phyloP scores from a whole-genome alignment of 2,329 filamentous ascomycete species.

The Neocucurbitaria cava region DNA sequence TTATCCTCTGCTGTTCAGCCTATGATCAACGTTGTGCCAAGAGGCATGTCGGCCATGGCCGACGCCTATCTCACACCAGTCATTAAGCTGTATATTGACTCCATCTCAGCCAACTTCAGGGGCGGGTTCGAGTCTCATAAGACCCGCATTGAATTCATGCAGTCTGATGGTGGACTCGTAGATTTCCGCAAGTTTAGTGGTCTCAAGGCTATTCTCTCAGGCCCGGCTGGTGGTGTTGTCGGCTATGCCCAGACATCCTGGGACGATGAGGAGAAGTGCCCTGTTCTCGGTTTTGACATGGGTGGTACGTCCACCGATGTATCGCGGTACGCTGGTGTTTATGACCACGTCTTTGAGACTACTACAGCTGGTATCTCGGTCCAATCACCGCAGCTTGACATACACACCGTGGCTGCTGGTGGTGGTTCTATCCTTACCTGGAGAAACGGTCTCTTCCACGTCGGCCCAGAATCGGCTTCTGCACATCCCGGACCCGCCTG shows the following conservation, averaged over 20 bases:
- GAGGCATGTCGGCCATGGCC: slow-evolving; percentile 31
- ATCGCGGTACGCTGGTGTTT: slow-evolving; percentile 78
- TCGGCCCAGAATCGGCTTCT: slow-evolving; percentile 83
- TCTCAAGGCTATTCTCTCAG: slow-evolving; percentile 79
- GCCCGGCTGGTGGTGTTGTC: slow-evolving; percentile 85
- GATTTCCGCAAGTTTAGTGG: slow-evolving; percentile 80
- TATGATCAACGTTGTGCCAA: slow-evolving; percentile 32
- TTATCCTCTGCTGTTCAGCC: background rate
- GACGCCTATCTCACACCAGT: slow-evolving; percentile 38
- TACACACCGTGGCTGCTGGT: slow-evolving; percentile 89
- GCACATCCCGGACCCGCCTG: slow-evolving; percentile 67
- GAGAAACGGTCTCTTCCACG: slow-evolving; percentile 83
- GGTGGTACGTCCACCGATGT: slow-evolving; percentile 89
- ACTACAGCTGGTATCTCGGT: slow-evolving; percentile 88
- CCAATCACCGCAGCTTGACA: slow-evolving; percentile 85
- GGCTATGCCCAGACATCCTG: slow-evolving; percentile 89
- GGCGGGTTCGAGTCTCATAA: slow-evolving; percentile 18
- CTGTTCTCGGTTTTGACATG: slow-evolving; percentile 93
- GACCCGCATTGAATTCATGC: slow-evolving; percentile 76
- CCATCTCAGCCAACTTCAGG: background rate
- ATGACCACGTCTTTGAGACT: slow-evolving; percentile 90
- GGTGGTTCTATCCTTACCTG: slow-evolving; percentile 83
- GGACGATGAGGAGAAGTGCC: slow-evolving; percentile 76
- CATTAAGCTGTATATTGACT: slow-evolving; percentile 29
- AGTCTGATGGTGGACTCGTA: slow-evolving; percentile 73